Evolutionary conservation across 2,329 filamentous ascomycete species (phyloP).

Genomic region (Exophiala dermatitidis): DNA sequence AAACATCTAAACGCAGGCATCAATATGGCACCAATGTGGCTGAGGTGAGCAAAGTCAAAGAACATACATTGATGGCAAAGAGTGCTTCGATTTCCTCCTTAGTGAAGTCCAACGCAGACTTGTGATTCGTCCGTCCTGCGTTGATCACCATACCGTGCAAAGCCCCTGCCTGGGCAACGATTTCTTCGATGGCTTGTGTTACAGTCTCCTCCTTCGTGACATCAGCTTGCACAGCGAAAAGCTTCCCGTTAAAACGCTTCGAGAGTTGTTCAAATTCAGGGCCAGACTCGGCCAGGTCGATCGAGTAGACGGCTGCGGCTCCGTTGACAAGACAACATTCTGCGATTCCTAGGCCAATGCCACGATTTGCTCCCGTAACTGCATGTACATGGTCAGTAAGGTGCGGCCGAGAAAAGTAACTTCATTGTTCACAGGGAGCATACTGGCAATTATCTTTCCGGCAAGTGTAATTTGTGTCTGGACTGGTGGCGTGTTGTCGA

Average conservation of each 20-base stretch:
- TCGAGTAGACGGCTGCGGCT: slow-evolving; percentile 37
- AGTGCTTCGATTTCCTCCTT: slow-evolving; percentile 36
- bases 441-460: too few relatives aligned
- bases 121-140: slow-evolving; percentile 37
- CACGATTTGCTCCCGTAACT: slow-evolving; percentile 41
- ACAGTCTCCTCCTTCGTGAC: slow-evolving; percentile 13
- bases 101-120: slow-evolving; percentile 41
- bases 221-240: slow-evolving; percentile 8
- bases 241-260: slow-evolving; percentile 33
- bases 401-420: too few relatives aligned
- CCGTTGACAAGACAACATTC: slow-evolving; percentile 43
- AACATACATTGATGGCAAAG: slow-evolving; percentile 35
- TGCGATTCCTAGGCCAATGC: slow-evolving; percentile 43
- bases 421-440: too few relatives aligned
- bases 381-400: not conserved
- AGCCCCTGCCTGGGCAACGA: slow-evolving; percentile 4
- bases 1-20: slow-evolving; percentile 14
- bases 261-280: slow-evolving; percentile 34
- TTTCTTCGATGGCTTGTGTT: slow-evolving; percentile 8
- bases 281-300: slow-evolving; percentile 36
- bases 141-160: slow-evolving; percentile 24
- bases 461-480: too few relatives aligned
- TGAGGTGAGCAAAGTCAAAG: slow-evolving; percentile 9
- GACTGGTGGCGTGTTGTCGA: too few relatives aligned
- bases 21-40: not conserved